These are phyloP conservation scores for Microbotryum scabiosae DNA, from an alignment of 1,284 basidiomycete species.

Conservation along the genomic window DNA sequence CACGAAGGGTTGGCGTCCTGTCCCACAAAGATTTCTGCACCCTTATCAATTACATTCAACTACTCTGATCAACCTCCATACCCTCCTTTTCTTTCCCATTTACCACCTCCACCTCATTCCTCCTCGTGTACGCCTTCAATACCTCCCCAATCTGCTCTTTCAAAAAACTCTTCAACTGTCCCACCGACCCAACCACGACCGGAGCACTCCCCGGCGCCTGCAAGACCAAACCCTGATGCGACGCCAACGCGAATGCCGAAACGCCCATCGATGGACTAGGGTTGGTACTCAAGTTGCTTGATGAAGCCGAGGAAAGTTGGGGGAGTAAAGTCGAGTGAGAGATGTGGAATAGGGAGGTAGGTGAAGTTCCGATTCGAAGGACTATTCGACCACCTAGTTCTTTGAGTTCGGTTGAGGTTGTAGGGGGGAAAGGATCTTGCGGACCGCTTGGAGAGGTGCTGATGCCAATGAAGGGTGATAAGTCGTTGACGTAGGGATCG, in stretches of 20 bases:
- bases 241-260: background rate
- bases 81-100: too few species aligned
- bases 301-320: background rate
- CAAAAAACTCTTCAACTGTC: conserved; percentile 12
- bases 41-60: too few species aligned
- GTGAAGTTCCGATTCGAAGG: background rate
- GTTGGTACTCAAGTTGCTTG: background rate
- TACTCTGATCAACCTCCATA: too few species aligned
- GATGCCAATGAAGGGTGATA: background rate
- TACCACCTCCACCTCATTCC: too few species aligned
- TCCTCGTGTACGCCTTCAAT: background rate
- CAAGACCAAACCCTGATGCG: conserved; percentile 2
- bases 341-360: conserved; percentile 18
- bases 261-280: background rate
- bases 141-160: conserved; percentile 10
- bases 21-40: too few species aligned
- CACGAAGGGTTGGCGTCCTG: too few species aligned
- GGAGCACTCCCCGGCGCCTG: conserved; percentile 13
- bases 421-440: background rate
- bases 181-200: conserved; percentile 6
- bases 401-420: background rate
- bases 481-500: background rate
- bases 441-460: too few species aligned
- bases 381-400: conserved; percentile 18
- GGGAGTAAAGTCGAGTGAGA: conserved; percentile 14